Evolutionary conservation across 78 protist genomes (phyloP), one percentile per base, ranked within the genome.

Genomic region (Dictyostelium firmibasis): DNA sequence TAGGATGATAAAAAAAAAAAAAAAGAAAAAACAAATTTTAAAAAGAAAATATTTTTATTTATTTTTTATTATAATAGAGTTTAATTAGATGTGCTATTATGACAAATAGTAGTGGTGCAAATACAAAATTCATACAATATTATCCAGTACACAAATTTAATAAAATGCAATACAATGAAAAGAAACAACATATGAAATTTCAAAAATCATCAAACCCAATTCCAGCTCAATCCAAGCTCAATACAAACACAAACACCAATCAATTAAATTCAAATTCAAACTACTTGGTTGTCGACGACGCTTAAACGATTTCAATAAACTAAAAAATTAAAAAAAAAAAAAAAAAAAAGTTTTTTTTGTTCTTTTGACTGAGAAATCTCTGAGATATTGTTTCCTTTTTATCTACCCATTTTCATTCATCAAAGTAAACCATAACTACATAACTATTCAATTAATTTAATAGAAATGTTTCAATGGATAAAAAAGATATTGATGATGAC

Each of bases 91-190:
- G 8, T 64, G 74, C 74, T 20, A 23, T 64, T 4, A 64, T 64
- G 31, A 20, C 74, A 23, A 64, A 25, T n/a, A 64, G 33, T 64
- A 64, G 33, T 64, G 74, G 18, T 16, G 31, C 33, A 25, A 64
- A n/a, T 23, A 5, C 33, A 25, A 64, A 64, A 64, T 64, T n/a
- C 8, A 3, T 64, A 25, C 74, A 64, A 25, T 64, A 64, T 8
- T 64, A 64, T 64, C 74, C 74, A 64, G 74, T 64, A 64, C 74
- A 64, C 33, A 64, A 64, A 64, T 64, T 64, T n/a, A 64, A 64
- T n/a, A 64, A 64, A 64, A 64, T 64, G 74, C 33, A 64, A 64
- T 64, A 25, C 31, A 64, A 64, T 8, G 74, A 64, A 64, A 64
- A 64, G 14, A 18, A 64, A n/a, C 74, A 64, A 64, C 74, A 64